A percentile compares a stretch with the other conserved stretches of the same genome.
Conservation (phyloP, 371 early-diverging fungal genomes). For the Actinomortierella wolfii region DNA sequence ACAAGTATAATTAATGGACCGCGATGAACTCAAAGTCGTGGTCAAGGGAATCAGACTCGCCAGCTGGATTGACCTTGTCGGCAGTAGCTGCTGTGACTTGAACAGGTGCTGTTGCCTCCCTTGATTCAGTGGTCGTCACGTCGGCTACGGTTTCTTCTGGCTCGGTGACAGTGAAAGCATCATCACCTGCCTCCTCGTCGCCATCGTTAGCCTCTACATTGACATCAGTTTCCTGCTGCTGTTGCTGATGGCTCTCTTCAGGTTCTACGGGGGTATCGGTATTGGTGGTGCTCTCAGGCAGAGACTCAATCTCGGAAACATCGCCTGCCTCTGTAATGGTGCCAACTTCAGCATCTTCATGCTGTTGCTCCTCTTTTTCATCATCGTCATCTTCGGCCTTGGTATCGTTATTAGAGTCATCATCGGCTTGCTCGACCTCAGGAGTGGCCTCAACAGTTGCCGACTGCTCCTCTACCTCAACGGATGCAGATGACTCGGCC, state of each 20-base stretch:
- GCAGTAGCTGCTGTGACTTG: neutral
- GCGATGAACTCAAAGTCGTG: constrained; percentile 17
- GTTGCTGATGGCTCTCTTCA: neutral
- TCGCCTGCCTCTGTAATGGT: too few relatives aligned
- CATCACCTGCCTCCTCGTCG: too few relatives aligned
- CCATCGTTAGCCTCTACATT: too few relatives aligned
- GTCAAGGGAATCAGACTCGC: constrained; percentile 13
- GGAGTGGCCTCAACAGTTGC: constrained; percentile 3
- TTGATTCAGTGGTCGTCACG: too few relatives aligned
- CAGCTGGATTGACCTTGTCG: constrained; percentile 26
- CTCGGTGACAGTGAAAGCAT: too few relatives aligned
- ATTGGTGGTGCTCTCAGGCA: constrained; percentile 16
- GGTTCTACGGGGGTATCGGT: neutral
- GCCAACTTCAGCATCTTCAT: too few relatives aligned
- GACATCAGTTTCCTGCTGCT: too few relatives aligned
- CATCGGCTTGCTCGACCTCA: constrained; percentile 6
- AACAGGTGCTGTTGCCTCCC: neutral
- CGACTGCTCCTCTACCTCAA: neutral
- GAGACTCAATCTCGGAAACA: constrained; percentile 27
- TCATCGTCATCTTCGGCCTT: constrained; percentile 3
- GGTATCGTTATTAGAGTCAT: constrained; percentile 8
- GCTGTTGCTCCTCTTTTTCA: too few relatives aligned
- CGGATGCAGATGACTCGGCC: too few relatives aligned
- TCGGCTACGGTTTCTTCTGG: too few relatives aligned
- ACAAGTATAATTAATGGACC: constrained; percentile 1